A percentile compares a stretch with the other conserved stretches of the same genome.
phyloP scores from a whole-genome alignment of 2,329 filamentous ascomycete species.

The Periconia sp. region DNA sequence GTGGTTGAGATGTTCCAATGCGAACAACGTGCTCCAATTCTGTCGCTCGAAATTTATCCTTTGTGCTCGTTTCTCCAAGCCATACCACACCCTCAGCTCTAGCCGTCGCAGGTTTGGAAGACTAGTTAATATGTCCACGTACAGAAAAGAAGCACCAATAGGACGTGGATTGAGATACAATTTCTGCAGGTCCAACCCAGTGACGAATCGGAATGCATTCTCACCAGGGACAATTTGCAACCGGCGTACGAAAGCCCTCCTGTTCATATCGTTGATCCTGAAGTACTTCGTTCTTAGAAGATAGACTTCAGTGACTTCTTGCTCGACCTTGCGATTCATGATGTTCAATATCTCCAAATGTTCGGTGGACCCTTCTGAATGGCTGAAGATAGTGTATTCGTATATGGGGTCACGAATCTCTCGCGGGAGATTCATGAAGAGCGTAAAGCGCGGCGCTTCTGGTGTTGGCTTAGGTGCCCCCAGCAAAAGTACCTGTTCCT shows the following conservation, averaged over 20 bases:
- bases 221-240: not conserved
- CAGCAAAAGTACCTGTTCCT: no score
- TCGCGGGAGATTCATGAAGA: not conserved
- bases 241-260: not conserved
- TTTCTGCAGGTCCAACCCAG: not conserved
- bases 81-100: no score
- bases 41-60: no score
- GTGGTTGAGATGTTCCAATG: no score
- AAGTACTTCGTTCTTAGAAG: not conserved
- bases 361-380: not conserved
- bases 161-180: no score
- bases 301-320: not conserved
- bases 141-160: no score
- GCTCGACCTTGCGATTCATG: not conserved
- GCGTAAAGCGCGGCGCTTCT: no score
- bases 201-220: not conserved
- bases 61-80: no score
- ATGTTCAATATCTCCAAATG: not conserved
- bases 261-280: not conserved
- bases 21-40: no score
- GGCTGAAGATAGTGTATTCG: not conserved
- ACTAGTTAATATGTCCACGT: no score
- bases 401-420: not conserved
- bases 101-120: no score
- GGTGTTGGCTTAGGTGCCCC: no score